Base-by-base conservation (phyloP, 2,329 filamentous ascomycete species). In the Claviceps sp. region DNA sequence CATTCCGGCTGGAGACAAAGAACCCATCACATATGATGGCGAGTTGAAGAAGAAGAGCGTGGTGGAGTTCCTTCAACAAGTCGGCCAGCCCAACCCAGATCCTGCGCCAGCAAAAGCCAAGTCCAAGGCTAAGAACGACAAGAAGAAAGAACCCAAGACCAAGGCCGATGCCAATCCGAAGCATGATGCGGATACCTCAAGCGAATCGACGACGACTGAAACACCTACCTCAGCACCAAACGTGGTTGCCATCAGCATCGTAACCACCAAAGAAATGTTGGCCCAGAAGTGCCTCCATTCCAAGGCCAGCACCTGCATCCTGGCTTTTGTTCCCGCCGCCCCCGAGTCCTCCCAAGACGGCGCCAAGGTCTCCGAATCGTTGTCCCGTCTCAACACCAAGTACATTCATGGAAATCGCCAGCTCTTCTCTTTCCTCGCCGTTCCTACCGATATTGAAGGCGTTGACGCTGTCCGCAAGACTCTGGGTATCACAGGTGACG, bases 31-130 rank as follows among this genome's bases (percentile, higher is more conserved):
- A 44, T 95, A 95, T 63, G 74, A 86, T 29, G 91, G 90, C 43
- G 85, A 93, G 58, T 71, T 95, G 64, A 93, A 89, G 67, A 95
- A 95, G 71, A 80, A 83, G 17, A 77, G 78, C 37, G 85, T 98
- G 67, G 73, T 90, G 53, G 74, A 82, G 42, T 98, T 97, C 71
- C 75, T 98, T 44, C 85, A 83, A 2, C 83, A 94, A 67, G 82
- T 77, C 36, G 87, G 84, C 1, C 66, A 79, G 45, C 89, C 91
- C 1, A 95, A 95, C 67, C 82, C 85, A 1, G 86, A 90, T 57
- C 82, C 85, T 17, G 59, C 61, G 4, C 67, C 81, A 50, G 61
- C 62, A 44, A 61, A 63, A 45, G 56, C 70, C 53, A 72, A 70
- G 58, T 63, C 65, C 11, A 64, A 68, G 49, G 42, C 40, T 45